Conservation (phyloP, 2,329 filamentous ascomycete species). For the Claviceps maximensis region DNA sequence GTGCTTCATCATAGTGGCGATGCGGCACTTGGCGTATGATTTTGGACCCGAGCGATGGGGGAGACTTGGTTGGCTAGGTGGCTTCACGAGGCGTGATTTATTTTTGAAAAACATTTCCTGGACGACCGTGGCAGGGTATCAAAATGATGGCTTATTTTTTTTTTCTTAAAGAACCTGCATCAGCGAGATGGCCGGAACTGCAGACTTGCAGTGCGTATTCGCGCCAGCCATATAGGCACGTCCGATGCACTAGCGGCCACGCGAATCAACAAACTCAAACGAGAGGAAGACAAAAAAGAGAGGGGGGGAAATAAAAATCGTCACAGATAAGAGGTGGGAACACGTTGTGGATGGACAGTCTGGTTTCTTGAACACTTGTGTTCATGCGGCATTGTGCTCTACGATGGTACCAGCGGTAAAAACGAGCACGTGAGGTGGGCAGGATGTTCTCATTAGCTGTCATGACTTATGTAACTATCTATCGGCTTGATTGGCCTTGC, state of each 20-base stretch:
- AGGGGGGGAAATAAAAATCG: no score
- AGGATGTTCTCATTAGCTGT: background rate
- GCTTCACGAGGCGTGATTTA: background rate
- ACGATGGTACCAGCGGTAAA: background rate
- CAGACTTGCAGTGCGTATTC: background rate
- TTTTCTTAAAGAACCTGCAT: background rate
- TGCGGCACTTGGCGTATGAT: background rate
- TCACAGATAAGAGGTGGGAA: background rate
- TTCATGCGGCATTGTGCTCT: background rate
- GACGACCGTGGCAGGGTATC: background rate
- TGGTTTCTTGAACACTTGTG: background rate
- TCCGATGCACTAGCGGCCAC: background rate
- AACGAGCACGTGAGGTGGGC: background rate
- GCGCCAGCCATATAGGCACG: background rate
- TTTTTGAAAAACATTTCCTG: background rate
- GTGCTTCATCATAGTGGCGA: conserved; percentile 5
- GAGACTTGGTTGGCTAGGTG: background rate
- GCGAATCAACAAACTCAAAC: background rate
- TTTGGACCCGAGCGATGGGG: background rate
- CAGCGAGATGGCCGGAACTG: background rate
- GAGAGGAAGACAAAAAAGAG: background rate
- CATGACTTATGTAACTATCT: background rate
- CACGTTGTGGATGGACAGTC: background rate
- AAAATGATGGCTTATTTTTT: background rate
- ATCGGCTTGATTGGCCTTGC: background rate